Percentiles rank a stretch among this genome's conserved stretches.
These are phyloP conservation scores for Cutaneotrichosporon cavernicola DNA, from an alignment of 1,284 basidiomycete species.

Conservation along the genomic window DNA sequence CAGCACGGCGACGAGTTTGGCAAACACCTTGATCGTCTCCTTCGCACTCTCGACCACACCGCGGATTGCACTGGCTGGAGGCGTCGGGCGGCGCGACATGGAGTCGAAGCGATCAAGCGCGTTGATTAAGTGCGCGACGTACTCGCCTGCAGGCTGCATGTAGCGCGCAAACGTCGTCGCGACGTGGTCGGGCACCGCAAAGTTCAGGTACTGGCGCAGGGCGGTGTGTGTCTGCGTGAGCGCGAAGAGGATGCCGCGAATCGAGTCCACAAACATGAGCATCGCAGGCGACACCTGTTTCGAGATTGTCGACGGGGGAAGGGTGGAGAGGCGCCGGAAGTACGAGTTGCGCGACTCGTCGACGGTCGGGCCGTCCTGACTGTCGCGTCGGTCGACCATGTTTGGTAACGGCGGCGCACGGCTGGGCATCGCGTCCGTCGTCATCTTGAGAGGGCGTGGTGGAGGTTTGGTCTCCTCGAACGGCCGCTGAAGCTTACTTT, in stretches of 20 bases:
- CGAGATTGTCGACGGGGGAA: constrained; percentile 67
- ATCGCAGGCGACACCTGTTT: constrained; percentile 73
- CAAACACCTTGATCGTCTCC: constrained; percentile 81
- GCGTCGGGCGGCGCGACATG: constrained; percentile 64
- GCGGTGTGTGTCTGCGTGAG: constrained; percentile 89
- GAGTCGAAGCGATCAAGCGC: constrained; percentile 91
- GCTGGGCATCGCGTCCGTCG: constrained; percentile 21
- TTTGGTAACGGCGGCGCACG: constrained; percentile 12
- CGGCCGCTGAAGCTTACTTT: constrained; percentile 7
- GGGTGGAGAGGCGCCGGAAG: constrained; percentile 76
- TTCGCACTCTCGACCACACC: constrained; percentile 78
- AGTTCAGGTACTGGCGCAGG: constrained; percentile 82
- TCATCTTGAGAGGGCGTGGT: constrained; percentile 30
- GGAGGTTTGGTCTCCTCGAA: constrained; percentile 17
- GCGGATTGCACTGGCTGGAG: constrained; percentile 68
- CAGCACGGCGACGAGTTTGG: constrained; percentile 80
- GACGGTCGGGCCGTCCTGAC: constrained; percentile 49
- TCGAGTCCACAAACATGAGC: constrained; percentile 75
- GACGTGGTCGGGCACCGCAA: constrained; percentile 81
- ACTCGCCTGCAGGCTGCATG: constrained; percentile 76
- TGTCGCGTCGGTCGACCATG: constrained; percentile 13
- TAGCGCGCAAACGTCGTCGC: constrained; percentile 77
- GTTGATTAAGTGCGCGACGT: constrained; percentile 80
- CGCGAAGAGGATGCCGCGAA: constrained; percentile 88
- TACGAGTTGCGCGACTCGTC: constrained; percentile 86